These are phyloP conservation scores for Lactarius tabidus DNA, from an alignment of 768 basidiomycete species.

Conservation along the genomic window DNA sequence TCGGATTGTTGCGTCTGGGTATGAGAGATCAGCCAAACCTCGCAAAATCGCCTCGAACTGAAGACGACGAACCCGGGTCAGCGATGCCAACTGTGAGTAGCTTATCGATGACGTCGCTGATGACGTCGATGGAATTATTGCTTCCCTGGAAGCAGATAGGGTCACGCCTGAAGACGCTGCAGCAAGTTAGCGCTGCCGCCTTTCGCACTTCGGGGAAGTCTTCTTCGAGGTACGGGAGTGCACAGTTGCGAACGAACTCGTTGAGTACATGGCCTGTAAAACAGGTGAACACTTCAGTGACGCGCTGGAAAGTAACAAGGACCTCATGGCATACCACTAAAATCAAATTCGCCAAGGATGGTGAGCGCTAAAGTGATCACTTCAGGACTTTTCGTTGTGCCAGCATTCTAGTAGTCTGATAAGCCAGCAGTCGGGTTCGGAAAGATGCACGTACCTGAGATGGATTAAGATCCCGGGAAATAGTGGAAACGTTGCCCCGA, in stretches of 20 bases:
- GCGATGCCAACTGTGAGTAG: conserved; percentile 92
- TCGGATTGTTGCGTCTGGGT: conserved; percentile 54
- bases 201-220: conserved; percentile 84
- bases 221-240: conserved; percentile 90
- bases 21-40: not conserved
- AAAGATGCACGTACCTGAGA: conserved; percentile 41
- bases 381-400: conserved; percentile 57
- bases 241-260: conserved; percentile 91
- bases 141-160: conserved; percentile 96
- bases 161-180: conserved; percentile 86
- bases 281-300: conserved; percentile 7
- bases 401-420: conserved; percentile 7
- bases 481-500: conserved; percentile 47
- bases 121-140: conserved; percentile 93
- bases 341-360: conserved; percentile 90
- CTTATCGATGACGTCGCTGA: conserved; percentile 97
- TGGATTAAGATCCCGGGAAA: conserved; percentile 49
- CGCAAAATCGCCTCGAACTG: not conserved
- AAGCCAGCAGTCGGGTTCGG: not conserved
- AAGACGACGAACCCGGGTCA: conserved; percentile 70
- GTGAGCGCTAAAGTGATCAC: conserved; percentile 76
- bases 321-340: conserved; percentile 58
- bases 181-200: conserved; percentile 90
- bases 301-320: not conserved
- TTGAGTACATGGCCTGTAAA: conserved; percentile 81